Evolutionary conservation across 2,329 filamentous ascomycete species (phyloP).

Genomic region (Aureobasidium sp.): DNA sequence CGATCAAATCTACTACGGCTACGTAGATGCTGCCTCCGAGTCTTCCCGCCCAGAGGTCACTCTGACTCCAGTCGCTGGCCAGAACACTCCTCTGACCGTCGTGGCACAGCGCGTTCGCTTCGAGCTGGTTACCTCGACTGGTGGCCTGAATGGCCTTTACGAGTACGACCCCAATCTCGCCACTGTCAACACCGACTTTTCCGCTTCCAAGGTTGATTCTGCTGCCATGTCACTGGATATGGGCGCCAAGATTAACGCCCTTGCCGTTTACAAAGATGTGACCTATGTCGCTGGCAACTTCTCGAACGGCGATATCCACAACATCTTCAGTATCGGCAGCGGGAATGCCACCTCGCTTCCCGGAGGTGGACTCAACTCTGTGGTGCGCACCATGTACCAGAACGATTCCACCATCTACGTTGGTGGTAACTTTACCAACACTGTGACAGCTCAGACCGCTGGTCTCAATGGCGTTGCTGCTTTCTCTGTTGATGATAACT

Average conservation of each 20-base stretch:
- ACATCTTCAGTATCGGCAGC: constrained; percentile 68
- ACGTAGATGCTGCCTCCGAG: constrained; percentile 65
- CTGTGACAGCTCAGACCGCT: constrained; percentile 52
- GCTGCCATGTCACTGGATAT: constrained; percentile 64
- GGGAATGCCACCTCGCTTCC: constrained; percentile 56
- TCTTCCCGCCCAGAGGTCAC: constrained; percentile 77
- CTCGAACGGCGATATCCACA: constrained; percentile 57
- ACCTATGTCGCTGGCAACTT: constrained; percentile 84
- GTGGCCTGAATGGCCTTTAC: constrained; percentile 80
- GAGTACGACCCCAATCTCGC: constrained; percentile 69
- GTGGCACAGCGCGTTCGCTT: constrained; percentile 90
- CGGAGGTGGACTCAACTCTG: constrained; percentile 70
- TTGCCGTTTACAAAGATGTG: constrained; percentile 58
- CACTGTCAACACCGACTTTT: constrained; percentile 56
- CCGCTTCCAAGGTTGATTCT: constrained; percentile 66
- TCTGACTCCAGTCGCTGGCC: constrained; percentile 60
- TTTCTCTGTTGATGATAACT: constrained; percentile 61
- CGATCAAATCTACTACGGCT: constrained; percentile 81
- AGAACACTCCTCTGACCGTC: constrained; percentile 61
- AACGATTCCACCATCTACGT: constrained; percentile 65
- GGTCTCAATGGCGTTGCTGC: constrained; percentile 69
- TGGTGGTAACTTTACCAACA: constrained; percentile 78
- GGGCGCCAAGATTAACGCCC: constrained; percentile 61
- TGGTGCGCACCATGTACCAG: constrained; percentile 65
- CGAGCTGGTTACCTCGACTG: constrained; percentile 63